Evolutionary conservation across 2,329 filamentous ascomycete genomes (phyloP).

Genomic region (Trematosphaeria pertusa): DNA sequence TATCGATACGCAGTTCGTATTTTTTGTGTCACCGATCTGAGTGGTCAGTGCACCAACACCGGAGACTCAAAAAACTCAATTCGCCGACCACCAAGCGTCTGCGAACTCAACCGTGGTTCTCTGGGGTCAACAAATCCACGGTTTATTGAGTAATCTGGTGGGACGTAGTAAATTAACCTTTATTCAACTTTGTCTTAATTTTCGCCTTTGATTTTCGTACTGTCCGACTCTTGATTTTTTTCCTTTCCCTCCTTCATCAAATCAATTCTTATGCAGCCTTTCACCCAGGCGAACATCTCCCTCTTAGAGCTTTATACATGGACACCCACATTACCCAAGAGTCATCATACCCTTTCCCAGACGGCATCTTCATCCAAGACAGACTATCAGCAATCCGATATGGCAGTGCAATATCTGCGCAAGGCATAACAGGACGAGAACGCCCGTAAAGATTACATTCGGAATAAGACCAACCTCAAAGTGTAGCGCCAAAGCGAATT

Average conservation of each 20-base stretch:
- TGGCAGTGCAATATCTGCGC: constrained; percentile 3
- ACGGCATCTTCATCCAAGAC: constrained; percentile 9
- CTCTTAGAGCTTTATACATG: constrained; percentile 3
- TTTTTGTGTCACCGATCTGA: too few relatives aligned
- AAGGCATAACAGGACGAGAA: too few relatives aligned
- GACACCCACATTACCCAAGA: too few relatives aligned
- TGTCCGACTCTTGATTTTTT: not conserved
- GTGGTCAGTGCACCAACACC: too few relatives aligned
- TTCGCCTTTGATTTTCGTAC: not conserved
- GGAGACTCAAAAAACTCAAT: too few relatives aligned
- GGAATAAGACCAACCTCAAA: too few relatives aligned
- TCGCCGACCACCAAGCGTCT: too few relatives aligned
- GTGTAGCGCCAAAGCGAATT: too few relatives aligned
- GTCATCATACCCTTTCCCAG: constrained; percentile 8
- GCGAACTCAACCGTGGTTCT: constrained; percentile 1
- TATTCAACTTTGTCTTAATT: not conserved
- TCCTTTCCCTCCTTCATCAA: too few relatives aligned
- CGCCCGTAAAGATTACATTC: too few relatives aligned
- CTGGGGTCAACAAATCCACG: not conserved
- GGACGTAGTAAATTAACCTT: not conserved
- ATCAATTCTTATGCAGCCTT: not conserved
- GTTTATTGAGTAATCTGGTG: too few relatives aligned
- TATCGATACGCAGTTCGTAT: too few relatives aligned
- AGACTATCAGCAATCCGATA: constrained; percentile 8
- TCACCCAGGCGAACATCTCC: not conserved